Conservation (phyloP, 148 eudicot genomes). For the Camellia granthamiana region DNA sequence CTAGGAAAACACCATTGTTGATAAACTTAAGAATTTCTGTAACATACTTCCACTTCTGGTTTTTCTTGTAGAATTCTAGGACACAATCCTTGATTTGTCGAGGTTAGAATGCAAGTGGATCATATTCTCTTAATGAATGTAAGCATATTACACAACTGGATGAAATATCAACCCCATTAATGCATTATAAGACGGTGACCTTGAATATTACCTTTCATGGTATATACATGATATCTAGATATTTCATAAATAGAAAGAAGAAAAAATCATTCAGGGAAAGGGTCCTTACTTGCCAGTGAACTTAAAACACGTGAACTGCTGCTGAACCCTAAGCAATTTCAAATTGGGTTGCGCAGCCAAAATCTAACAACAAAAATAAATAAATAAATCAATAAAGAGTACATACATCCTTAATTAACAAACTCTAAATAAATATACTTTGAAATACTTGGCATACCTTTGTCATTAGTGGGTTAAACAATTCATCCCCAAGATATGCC, state of each 20-base stretch:
- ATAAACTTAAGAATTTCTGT: too few species aligned
- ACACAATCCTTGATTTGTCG: too few species aligned
- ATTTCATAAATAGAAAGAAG: background rate
- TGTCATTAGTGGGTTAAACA: slow-evolving; percentile 44
- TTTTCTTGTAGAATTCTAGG: too few species aligned
- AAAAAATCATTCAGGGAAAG: background rate
- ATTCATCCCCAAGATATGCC: slow-evolving; percentile 73
- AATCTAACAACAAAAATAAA: slow-evolving; percentile 33
- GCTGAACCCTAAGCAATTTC: slow-evolving; percentile 52
- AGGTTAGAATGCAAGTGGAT: too few species aligned
- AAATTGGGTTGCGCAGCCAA: slow-evolving; percentile 52
- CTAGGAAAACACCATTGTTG: too few species aligned
- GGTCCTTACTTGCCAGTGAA: slow-evolving; percentile 62
- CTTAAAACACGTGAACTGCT: slow-evolving; percentile 66
- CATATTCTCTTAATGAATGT: too few species aligned
- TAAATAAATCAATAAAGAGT: background rate
- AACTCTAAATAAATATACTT: background rate
- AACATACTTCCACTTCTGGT: too few species aligned
- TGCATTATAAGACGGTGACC: background rate
- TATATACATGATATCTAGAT: background rate
- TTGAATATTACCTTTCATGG: background rate
- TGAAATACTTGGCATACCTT: slow-evolving; percentile 37
- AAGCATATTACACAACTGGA: too few species aligned
- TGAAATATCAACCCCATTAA: too few species aligned
- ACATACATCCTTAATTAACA: background rate